Base-by-base conservation (phyloP, 1,284 basidiomycete genomes). In the Fomitopsis schrenkii region DNA sequence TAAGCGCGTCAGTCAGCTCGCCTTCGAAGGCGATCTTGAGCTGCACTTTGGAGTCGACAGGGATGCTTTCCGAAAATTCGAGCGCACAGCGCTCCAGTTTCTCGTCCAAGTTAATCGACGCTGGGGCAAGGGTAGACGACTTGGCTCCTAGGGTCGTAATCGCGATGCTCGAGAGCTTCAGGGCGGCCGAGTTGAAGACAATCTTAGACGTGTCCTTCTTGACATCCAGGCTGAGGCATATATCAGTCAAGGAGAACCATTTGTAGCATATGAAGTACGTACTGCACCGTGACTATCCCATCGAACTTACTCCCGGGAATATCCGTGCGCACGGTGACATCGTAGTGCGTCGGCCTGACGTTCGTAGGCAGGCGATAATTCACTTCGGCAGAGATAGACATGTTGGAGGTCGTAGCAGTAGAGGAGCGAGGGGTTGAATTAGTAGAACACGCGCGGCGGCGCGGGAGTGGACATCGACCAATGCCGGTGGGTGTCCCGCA, bases 291-390 rank as follows among this genome's bases (percentile, higher is more conserved):
- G 38, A 40, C 38, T 40, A 40, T 15, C 46, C 96, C 96, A 44
- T 86, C 81, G 72, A 95, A 98, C 22, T 76, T 82, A 58, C 85
- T 80, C 28, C 82, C 81, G 63, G 90, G 82, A 58, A 98, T 83
- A 76, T 97, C 91, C 3, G 95, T 96, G 73, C 84, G 89, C 75
- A 97, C 80, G 55, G 86, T 89, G 57, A 97, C 75, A 68, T 90
- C 91, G 76, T 97, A 98, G 75, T 96, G 93, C 30, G 77, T 82
- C 22, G 94, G 90, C 67, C 82, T 85, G 62, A 94, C 86, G 67
- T 87, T 80, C 10, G 82, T 83, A 12, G 93, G 93, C 56, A 97
- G 84, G 66, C 93, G 87, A 75, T 89, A 93, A 63, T 41, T 41
- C 35, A 30, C 54, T 35, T 59, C 46, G 12, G 40, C 12, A 6